Evolutionary conservation across 345 rosid genomes (phyloP), one percentile per base, ranked within the genome.

Genomic region (Salix brachista): DNA sequence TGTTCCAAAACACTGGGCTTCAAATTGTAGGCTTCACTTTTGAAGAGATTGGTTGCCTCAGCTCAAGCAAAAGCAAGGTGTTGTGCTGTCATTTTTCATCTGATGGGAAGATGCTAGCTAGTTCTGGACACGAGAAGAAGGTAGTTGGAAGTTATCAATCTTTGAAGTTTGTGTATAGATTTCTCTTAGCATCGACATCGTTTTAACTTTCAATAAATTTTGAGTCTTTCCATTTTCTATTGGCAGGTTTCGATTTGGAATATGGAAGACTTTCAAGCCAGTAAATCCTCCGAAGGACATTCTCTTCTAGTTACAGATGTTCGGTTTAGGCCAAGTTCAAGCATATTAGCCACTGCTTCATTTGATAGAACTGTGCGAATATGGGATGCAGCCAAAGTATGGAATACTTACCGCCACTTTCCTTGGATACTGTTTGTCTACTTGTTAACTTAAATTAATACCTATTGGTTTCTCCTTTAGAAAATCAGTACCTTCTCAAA

Each of bases 381-480:
- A 79, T 84, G 85, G 87, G 81, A 84, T 67, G 84, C 83, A 48
- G 62, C 81, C 46, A 67, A 42, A 32, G 87, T 84, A 81, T 73
- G 67, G 34, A 26, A 8, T 56, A 10, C 58, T 42, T 52, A 58
- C 67, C 23, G 54, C 44, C 60, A 39, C 60, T 64, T 58, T 25
- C 56, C 30, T 69, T 65, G 46, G 48, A 41, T 25, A 58, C 70
- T 17, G 56, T 46, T 18, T 69, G 23, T 26, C 25, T 32, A 1
- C 18, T 36, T 67, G 3, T 0, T 10, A 4, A 16, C 10, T 30
- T 10, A 6, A 34, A 8, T 23, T 32, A 2, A 26, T 39, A 23
- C 10, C 11, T 32, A 7, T 34, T 14, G 7, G n/a, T 14, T 68
- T 68, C 71, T 41, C 44, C 18, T 68, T 68, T 9, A 65, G 12